Percentiles rank a stretch among this genome's conserved stretches.
Conservation (phyloP, 1,284 basidiomycete genomes). For the Rhodotorula mucilaginosa region DNA sequence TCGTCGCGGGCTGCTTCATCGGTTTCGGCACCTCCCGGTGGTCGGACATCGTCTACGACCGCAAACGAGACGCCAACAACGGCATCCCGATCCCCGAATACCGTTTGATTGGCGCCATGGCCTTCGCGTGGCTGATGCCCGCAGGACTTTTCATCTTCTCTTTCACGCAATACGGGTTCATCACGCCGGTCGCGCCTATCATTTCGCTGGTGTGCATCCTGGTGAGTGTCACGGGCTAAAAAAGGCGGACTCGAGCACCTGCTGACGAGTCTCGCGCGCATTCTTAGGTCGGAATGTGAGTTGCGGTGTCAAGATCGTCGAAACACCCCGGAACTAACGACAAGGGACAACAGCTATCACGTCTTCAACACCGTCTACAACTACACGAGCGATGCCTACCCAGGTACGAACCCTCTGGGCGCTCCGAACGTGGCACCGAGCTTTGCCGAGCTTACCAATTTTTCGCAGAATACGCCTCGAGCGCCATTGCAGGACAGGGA, state of each 20-base stretch:
- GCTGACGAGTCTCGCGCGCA: too few species aligned
- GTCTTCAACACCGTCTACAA: conserved; percentile 32
- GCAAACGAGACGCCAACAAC: conserved; percentile 27
- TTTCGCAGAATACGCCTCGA: conserved; percentile 21
- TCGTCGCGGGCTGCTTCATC: conserved; percentile 46
- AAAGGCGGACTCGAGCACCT: too few species aligned
- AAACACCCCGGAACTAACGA: neutral
- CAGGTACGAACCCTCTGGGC: neutral
- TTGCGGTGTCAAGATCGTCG: neutral
- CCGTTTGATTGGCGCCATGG: conserved; percentile 39
- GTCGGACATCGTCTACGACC: conserved; percentile 43
- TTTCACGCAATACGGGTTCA: conserved; percentile 40
- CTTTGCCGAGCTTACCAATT: too few species aligned
- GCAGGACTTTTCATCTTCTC: conserved; percentile 40
- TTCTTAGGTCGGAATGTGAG: neutral
- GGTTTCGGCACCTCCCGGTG: conserved; percentile 40
- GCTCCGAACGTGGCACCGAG: too few species aligned
- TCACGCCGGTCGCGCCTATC: conserved; percentile 41
- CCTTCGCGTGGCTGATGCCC: conserved; percentile 27
- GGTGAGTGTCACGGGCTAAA: neutral
- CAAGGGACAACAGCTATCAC: conserved; percentile 34
- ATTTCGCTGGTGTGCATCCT: conserved; percentile 42
- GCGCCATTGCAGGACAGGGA: conserved; percentile 38
- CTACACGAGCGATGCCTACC: conserved; percentile 40
- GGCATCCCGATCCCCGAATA: conserved; percentile 34